Conservation (phyloP, 176 grass and related monocot species). For the Lolium multiflorum region DNA sequence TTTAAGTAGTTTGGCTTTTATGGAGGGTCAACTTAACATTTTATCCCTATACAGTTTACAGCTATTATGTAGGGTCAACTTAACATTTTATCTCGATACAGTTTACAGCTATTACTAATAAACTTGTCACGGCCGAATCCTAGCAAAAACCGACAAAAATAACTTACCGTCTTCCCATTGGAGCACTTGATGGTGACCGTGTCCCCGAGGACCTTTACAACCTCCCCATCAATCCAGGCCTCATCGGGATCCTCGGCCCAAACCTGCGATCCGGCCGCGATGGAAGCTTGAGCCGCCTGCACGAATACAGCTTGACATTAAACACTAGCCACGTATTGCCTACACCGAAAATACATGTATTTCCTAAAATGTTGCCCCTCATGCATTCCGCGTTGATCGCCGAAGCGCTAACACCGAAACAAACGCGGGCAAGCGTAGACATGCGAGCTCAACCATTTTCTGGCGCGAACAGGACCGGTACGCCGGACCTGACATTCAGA, state of each 20-base stretch:
- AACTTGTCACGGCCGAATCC: not conserved
- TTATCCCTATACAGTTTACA: not conserved
- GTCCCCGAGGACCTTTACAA: conserved; percentile 58
- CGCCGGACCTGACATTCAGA: not conserved
- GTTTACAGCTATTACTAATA: conserved; percentile 20
- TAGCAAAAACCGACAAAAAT: not conserved
- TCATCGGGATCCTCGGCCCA: conserved; percentile 63
- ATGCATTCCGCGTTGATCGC: not conserved
- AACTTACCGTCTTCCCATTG: conserved; percentile 64
- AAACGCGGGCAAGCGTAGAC: too few species aligned
- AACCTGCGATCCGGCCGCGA: conserved; percentile 65
- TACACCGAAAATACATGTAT: not conserved
- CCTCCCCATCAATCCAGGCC: conserved; percentile 75
- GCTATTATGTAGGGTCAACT: too few species aligned
- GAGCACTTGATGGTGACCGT: conserved; percentile 58
- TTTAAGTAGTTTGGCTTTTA: not conserved
- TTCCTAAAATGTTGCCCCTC: not conserved
- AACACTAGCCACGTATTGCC: not conserved
- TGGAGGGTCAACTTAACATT: conserved; percentile 5
- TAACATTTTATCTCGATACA: too few species aligned
- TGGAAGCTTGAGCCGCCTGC: conserved; percentile 67
- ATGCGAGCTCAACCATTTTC: not conserved
- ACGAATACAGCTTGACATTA: conserved; percentile 37
- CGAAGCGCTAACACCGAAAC: too few species aligned
- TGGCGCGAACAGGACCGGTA: not conserved